Conservation (phyloP, 1,284 basidiomycete genomes). For the Malassezia japonica region DNA sequence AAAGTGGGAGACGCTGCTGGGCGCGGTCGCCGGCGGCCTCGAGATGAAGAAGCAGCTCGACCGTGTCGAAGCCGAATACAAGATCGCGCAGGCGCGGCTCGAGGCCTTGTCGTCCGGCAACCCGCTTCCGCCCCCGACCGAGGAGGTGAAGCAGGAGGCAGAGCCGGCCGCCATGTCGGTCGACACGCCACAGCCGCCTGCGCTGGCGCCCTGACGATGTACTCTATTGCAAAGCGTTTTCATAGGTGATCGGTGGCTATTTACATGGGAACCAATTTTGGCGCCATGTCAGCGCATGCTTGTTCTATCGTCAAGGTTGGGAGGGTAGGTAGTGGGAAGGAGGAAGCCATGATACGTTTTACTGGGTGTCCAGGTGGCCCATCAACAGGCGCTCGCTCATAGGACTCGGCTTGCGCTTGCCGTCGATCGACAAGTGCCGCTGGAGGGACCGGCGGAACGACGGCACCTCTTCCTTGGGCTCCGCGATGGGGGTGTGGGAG, state of each 20-base stretch:
- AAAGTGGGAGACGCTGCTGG: slow-evolving; percentile 46
- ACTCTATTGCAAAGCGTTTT: no score
- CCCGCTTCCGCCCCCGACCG: neutral
- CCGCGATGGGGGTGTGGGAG: neutral
- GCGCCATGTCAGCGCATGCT: no score
- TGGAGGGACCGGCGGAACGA: neutral
- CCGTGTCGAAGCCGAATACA: slow-evolving; percentile 30
- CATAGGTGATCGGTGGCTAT: no score
- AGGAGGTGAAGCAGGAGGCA: neutral
- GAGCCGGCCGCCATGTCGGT: neutral
- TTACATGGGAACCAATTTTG: no score
- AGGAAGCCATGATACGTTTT: no score
- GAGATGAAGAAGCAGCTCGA: slow-evolving; percentile 46
- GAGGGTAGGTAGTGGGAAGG: no score
- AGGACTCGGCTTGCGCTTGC: slow-evolving; percentile 34
- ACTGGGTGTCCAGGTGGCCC: slow-evolving; percentile 25
- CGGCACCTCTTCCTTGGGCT: neutral
- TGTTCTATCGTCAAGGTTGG: no score
- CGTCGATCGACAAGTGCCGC: neutral
- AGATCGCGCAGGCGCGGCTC: slow-evolving; percentile 14
- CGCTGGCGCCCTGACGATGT: no score
- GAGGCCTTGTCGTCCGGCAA: neutral
- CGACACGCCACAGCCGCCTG: no score
- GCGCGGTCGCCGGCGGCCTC: slow-evolving; percentile 40
- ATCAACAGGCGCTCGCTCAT: slow-evolving; percentile 41